Conservation (phyloP, 2,329 filamentous ascomycete genomes). For the Microsporum audouinii region DNA sequence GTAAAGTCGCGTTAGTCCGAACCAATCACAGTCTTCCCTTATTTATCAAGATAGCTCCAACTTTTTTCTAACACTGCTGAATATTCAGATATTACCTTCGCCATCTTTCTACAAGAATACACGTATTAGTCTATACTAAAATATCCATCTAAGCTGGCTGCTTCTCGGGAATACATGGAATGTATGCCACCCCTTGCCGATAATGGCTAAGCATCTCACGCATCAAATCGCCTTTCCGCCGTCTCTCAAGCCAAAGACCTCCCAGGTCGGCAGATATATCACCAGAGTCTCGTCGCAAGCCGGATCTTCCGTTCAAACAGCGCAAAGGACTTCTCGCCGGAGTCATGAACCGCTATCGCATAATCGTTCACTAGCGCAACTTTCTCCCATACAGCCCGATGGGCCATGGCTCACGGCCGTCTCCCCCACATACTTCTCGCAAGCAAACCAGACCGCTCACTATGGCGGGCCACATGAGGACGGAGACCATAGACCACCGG, state of each 20-base stretch:
- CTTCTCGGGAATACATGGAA: background rate
- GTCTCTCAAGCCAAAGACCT: background rate
- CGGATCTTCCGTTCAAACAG: background rate
- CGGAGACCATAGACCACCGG: constrained; percentile 9
- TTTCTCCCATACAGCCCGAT: constrained; percentile 26
- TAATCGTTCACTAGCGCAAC: constrained; percentile 25
- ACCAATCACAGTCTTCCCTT: background rate
- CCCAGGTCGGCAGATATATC: background rate
- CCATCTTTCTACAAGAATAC: background rate
- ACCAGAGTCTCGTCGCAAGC: background rate
- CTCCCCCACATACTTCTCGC: constrained; percentile 6
- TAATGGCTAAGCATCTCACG: constrained; percentile 4
- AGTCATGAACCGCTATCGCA: constrained; percentile 13
- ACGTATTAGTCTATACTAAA: background rate
- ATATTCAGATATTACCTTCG: background rate
- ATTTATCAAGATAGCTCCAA: background rate
- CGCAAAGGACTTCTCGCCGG: background rate
- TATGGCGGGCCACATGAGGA: background rate
- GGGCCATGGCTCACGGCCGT: constrained; percentile 26
- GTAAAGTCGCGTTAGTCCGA: background rate
- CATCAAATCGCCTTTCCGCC: background rate
- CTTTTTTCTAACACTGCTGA: background rate
- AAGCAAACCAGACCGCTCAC: background rate
- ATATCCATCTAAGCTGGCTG: background rate
- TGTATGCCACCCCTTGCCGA: background rate